Evolutionary conservation across 2,329 filamentous ascomycete genomes (phyloP).

Genomic region (Curvularia sp.): DNA sequence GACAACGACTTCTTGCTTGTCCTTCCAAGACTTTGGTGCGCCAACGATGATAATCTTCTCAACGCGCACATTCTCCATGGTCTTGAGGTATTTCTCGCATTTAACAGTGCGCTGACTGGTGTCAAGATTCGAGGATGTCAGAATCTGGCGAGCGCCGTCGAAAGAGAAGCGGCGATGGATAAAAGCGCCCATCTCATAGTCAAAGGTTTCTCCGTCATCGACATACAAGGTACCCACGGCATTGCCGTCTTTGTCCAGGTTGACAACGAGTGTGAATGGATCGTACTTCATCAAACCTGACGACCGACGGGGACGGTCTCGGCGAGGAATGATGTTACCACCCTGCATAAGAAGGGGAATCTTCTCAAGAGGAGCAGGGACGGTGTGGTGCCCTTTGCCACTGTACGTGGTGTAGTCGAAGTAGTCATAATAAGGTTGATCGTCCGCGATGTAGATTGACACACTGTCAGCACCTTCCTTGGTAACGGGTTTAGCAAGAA

Average conservation of each 20-base stretch:
- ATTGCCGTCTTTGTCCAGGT: slow-evolving; percentile 70
- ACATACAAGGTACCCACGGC: slow-evolving; percentile 86
- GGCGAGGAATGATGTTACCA: slow-evolving; percentile 88
- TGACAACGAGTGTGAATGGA: slow-evolving; percentile 89
- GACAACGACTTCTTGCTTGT: slow-evolving; percentile 67
- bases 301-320: slow-evolving; percentile 85
- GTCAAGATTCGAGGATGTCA: slow-evolving; percentile 68
- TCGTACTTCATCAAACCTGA: slow-evolving; percentile 91
- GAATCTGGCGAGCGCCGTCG: slow-evolving; percentile 58
- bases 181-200: slow-evolving; percentile 83
- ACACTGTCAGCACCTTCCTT: slow-evolving; percentile 74
- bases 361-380: slow-evolving; percentile 81
- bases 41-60: slow-evolving; percentile 87
- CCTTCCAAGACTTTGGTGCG: slow-evolving; percentile 74
- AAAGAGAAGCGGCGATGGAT: slow-evolving; percentile 84
- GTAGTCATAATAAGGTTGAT: slow-evolving; percentile 93
- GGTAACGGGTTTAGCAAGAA: slow-evolving; percentile 91
- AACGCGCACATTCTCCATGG: slow-evolving; percentile 77
- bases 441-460: slow-evolving; percentile 86
- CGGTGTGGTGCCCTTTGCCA: slow-evolving; percentile 72
- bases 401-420: slow-evolving; percentile 83
- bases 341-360: slow-evolving; percentile 92
- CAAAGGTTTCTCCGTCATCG: slow-evolving; percentile 93
- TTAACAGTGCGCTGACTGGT: slow-evolving; percentile 63
- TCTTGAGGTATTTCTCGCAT: slow-evolving; percentile 76